Percentiles rank a stretch among this genome's conserved stretches.
Evolutionary conservation across 345 rosid species (phyloP).

Genomic region (Lumnitzera racemosa): DNA sequence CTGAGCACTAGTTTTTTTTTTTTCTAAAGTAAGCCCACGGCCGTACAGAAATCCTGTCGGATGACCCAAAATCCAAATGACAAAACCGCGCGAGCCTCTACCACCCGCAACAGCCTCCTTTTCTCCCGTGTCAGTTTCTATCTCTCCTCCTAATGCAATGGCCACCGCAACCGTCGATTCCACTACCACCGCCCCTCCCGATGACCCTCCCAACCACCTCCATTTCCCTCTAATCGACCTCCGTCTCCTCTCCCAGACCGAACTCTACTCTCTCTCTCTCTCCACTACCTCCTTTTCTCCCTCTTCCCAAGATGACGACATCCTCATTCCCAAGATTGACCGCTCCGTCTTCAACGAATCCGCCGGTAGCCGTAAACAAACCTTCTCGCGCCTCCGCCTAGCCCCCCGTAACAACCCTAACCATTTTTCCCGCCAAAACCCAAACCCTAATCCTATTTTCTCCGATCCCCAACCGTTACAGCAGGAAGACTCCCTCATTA

Average conservation of each 20-base stretch:
- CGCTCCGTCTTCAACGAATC: slow-evolving; percentile 92
- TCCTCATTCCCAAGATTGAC: slow-evolving; percentile 65
- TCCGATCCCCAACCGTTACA: slow-evolving; percentile 22
- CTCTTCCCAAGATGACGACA: slow-evolving; percentile 24
- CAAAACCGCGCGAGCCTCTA: background rate
- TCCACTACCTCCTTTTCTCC: slow-evolving; percentile 30
- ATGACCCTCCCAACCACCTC: slow-evolving; percentile 30
- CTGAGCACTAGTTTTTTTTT: too few relatives aligned
- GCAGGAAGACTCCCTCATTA: slow-evolving; percentile 41
- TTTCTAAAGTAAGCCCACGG: too few relatives aligned
- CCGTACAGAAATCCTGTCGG: too few relatives aligned
- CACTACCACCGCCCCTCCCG: slow-evolving; percentile 24
- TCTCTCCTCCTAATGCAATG: slow-evolving; percentile 23
- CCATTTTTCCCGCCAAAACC: slow-evolving; percentile 14
- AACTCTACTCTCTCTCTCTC: slow-evolving; percentile 9
- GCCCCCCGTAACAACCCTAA: slow-evolving; percentile 37
- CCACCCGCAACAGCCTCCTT: background rate
- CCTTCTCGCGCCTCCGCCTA: slow-evolving; percentile 81
- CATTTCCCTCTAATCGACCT: slow-evolving; percentile 56
- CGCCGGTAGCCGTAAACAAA: slow-evolving; percentile 90
- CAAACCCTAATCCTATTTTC: background rate
- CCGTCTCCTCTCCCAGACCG: slow-evolving; percentile 32
- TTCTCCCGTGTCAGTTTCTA: background rate
- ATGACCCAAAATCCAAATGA: background rate
- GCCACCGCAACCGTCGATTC: slow-evolving; percentile 17